These are phyloP conservation scores for Pseudodiploospora longispora DNA, from an alignment of 2,329 filamentous ascomycete genomes.

Conservation along the genomic window DNA sequence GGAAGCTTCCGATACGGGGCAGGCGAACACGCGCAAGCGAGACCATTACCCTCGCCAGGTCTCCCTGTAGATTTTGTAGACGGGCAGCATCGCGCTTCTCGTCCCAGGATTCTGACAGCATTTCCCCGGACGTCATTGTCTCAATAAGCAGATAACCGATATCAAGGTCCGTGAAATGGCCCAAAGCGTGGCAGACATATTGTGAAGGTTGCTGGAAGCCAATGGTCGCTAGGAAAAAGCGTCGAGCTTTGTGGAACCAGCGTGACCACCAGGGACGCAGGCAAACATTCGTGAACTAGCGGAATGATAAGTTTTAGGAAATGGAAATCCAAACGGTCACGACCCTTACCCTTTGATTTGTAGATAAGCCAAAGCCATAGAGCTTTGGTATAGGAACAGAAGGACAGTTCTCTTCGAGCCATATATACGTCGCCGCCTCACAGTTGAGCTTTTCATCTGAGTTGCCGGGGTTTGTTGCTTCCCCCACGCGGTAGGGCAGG, in stretches of 20 bases:
- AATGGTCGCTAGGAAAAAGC: neutral
- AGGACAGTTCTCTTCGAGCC: constrained; percentile 29
- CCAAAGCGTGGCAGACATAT: constrained; percentile 5
- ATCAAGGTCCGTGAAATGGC: too few species aligned
- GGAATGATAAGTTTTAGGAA: neutral
- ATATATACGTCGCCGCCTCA: constrained; percentile 31
- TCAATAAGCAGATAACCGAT: too few species aligned
- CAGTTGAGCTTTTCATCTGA: constrained; percentile 32
- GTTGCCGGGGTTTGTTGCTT: constrained; percentile 24
- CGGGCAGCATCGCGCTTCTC: too few species aligned
- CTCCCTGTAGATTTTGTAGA: too few species aligned
- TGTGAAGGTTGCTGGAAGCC: neutral
- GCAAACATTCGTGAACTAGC: neutral
- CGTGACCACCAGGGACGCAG: neutral
- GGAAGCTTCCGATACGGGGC: too few species aligned
- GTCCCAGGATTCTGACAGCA: too few species aligned
- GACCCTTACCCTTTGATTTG: constrained; percentile 2
- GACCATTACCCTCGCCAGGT: too few species aligned
- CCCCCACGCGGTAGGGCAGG: constrained; percentile 26
- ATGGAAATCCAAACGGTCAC: neutral
- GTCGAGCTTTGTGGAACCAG: too few species aligned
- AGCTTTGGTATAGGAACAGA: constrained; percentile 24
- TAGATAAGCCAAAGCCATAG: constrained; percentile 12
- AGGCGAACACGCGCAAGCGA: too few species aligned
- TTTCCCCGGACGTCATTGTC: too few species aligned